These are phyloP conservation scores for Kwoniella shivajii DNA, from an alignment of 1,284 basidiomycete species.

Conservation along the genomic window DNA sequence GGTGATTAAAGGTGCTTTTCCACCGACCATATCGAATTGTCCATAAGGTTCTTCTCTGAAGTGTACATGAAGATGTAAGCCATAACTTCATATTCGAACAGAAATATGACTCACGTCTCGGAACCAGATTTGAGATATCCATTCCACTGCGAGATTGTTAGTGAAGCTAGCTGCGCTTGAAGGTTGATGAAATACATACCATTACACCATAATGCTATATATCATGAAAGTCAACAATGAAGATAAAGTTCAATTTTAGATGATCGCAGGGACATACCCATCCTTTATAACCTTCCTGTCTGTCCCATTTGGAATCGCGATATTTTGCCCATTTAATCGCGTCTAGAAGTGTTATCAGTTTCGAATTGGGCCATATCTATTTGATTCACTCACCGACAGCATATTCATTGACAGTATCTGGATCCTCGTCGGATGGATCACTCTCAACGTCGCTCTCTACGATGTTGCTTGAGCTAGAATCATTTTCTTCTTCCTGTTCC, in stretches of 20 bases:
- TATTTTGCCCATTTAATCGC: constrained; percentile 38
- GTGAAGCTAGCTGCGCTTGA: neutral
- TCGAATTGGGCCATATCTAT: neutral
- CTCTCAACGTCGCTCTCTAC: constrained; percentile 20
- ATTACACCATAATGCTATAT: constrained; percentile 39
- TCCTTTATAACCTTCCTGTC: constrained; percentile 21
- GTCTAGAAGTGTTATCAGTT: constrained; percentile 17
- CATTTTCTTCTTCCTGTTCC: neutral
- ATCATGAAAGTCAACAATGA: neutral
- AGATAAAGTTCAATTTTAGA: neutral
- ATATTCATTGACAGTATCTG: constrained; percentile 17
- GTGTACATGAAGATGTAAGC: no score
- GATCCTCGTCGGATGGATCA: constrained; percentile 12
- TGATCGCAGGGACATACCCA: constrained; percentile 26
- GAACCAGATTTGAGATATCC: constrained; percentile 37
- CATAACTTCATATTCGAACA: neutral
- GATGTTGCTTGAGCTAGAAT: neutral
- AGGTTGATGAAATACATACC: constrained; percentile 9
- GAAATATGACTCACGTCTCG: constrained; percentile 27
- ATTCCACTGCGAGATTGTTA: constrained; percentile 26
- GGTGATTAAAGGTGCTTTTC: constrained; percentile 11
- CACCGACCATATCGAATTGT: constrained; percentile 15
- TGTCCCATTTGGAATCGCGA: constrained; percentile 19
- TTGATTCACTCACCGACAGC: constrained; percentile 26
- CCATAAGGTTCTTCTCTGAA: constrained; percentile 23